phyloP scores from a whole-genome alignment of 2,329 filamentous ascomycete species.

The Neofusicoccum cordaticola region DNA sequence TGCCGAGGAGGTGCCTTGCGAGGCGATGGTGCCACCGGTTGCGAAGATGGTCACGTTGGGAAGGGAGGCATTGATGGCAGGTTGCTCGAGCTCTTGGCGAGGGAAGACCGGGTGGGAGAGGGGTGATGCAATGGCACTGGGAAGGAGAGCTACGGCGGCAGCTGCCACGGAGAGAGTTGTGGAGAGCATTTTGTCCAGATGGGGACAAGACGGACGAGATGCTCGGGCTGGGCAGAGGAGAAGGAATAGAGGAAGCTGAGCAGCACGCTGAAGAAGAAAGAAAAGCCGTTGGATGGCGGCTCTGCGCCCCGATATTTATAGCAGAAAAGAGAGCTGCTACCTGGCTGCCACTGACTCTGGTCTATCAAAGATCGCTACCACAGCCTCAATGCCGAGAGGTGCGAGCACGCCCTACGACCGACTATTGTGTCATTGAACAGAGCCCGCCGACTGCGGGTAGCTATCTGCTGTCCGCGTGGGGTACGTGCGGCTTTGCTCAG shows the following conservation, averaged over 20 bases:
- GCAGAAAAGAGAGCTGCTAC: not conserved
- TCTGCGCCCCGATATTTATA: not conserved
- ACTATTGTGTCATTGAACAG: not conserved
- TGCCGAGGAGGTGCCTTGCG: conserved; percentile 47
- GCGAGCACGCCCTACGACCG: not conserved
- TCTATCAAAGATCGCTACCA: not conserved
- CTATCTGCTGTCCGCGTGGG: conserved; percentile 4
- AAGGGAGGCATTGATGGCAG: conserved; percentile 44
- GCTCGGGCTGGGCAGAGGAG: not conserved
- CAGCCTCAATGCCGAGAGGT: not conserved
- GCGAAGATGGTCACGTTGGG: conserved; percentile 58
- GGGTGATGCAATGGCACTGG: not conserved
- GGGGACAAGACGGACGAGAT: not conserved
- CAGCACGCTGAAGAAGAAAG: not conserved
- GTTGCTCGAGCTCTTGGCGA: conserved; percentile 19
- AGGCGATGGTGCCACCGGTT: conserved; percentile 60
- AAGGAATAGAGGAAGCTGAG: not conserved
- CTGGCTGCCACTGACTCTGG: not conserved
- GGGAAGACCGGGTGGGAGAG: not conserved
- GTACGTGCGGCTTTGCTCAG: not conserved
- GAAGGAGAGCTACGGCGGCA: not conserved
- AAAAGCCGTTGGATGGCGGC: not conserved
- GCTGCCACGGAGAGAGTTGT: not conserved
- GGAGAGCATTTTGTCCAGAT: not conserved
- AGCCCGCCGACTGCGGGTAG: not conserved